Conservation (phyloP, 805 yeast genomes). For the Clavispora vitiphila region DNA sequence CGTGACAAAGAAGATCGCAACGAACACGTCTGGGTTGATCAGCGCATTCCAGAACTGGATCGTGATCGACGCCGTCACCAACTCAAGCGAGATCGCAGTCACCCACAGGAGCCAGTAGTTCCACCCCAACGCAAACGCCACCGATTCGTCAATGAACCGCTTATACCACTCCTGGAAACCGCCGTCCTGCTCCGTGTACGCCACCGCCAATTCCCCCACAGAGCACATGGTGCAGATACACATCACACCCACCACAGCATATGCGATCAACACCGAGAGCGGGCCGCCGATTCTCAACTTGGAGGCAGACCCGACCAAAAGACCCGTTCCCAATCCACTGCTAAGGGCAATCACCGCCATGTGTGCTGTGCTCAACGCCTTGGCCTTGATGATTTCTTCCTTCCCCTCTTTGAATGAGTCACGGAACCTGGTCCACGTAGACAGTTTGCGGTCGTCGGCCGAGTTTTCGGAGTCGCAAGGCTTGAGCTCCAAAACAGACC, state of each 20-base stretch:
- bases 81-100: slow-evolving; percentile 16
- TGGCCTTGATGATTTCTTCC: neutral
- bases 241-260: slow-evolving; percentile 23
- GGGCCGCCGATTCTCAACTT: slow-evolving; percentile 25
- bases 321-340: slow-evolving; percentile 39
- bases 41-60: slow-evolving; percentile 49
- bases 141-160: slow-evolving; percentile 32
- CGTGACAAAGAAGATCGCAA: slow-evolving; percentile 45
- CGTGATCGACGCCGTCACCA: slow-evolving; percentile 39
- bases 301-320: slow-evolving; percentile 37
- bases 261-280: slow-evolving; percentile 20
- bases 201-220: slow-evolving; percentile 52
- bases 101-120: slow-evolving; percentile 31
- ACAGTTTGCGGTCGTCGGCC: neutral
- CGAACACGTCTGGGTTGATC: slow-evolving; percentile 54
- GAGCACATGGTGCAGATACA: slow-evolving; percentile 32
- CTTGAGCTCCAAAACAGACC: slow-evolving; percentile 12
- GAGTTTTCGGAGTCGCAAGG: slow-evolving; percentile 7
- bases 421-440: slow-evolving; percentile 7
- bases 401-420: slow-evolving; percentile 11
- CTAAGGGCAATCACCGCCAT: slow-evolving; percentile 31
- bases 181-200: slow-evolving; percentile 46
- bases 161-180: slow-evolving; percentile 25
- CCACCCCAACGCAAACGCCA: slow-evolving; percentile 37
- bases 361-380: slow-evolving; percentile 20